These are phyloP conservation scores for Termitomyces sp. DNA, from an alignment of 768 basidiomycete genomes.

Conservation along the genomic window DNA sequence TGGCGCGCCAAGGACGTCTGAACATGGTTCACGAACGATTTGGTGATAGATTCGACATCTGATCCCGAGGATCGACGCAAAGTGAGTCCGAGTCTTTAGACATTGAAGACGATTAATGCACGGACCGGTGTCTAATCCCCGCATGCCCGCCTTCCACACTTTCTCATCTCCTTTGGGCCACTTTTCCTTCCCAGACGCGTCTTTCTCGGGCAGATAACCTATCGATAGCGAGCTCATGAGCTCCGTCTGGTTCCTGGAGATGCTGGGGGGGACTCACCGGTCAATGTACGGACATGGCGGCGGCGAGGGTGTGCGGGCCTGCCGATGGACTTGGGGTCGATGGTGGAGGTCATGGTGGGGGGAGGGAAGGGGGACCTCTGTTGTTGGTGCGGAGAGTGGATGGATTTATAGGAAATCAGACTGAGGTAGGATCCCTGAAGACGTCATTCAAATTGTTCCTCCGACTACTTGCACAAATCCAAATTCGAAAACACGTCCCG, in stretches of 20 bases:
- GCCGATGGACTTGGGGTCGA: slow-evolving; percentile 68
- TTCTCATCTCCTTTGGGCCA: slow-evolving; percentile 83
- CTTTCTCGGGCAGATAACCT: slow-evolving; percentile 81
- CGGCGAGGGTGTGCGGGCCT: slow-evolving; percentile 49
- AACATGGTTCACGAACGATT: slow-evolving; percentile 78
- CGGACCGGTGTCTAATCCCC: slow-evolving; percentile 56
- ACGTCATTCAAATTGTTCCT: slow-evolving; percentile 15
- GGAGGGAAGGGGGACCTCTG: slow-evolving; percentile 10
- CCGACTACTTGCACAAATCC: neutral
- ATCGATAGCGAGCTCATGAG: slow-evolving; percentile 1
- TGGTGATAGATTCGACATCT: slow-evolving; percentile 66
- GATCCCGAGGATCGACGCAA: neutral
- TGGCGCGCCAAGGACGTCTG: slow-evolving; percentile 90
- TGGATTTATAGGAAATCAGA: slow-evolving; percentile 17
- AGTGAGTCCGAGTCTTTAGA: neutral
- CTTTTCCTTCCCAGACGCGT: slow-evolving; percentile 75
- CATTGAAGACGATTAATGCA: neutral
- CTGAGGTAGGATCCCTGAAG: neutral
- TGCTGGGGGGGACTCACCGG: slow-evolving; percentile 37
- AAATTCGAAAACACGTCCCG: neutral
- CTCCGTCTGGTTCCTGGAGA: neutral
- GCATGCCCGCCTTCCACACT: slow-evolving; percentile 65
- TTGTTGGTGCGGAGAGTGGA: neutral
- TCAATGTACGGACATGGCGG: slow-evolving; percentile 68
- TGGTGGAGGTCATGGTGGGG: slow-evolving; percentile 57